These are phyloP conservation scores for Magnaporthiopsis incrustans DNA, from an alignment of 2,329 filamentous ascomycete species.

Conservation along the genomic window DNA sequence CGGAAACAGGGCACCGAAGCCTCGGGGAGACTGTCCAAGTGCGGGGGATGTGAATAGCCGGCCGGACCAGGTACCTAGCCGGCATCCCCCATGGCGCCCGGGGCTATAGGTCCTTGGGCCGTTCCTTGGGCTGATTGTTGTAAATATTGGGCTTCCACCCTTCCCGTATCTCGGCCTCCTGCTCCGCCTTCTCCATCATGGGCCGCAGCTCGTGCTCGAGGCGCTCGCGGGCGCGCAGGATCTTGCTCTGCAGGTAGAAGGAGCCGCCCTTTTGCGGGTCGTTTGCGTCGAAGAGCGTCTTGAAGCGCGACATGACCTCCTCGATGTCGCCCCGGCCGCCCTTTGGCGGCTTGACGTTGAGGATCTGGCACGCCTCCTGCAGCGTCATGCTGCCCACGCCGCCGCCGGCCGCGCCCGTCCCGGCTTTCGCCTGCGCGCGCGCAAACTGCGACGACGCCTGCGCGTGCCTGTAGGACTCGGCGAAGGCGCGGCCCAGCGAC, in stretches of 20 bases:
- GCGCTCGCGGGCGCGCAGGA: constrained; percentile 81
- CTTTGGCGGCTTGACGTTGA: constrained; percentile 87
- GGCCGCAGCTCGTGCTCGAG: constrained; percentile 81
- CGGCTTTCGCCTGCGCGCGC: constrained; percentile 58
- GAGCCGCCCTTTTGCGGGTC: constrained; percentile 93
- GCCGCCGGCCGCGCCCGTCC: constrained; percentile 38
- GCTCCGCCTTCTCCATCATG: constrained; percentile 59
- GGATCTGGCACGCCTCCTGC: constrained; percentile 93
- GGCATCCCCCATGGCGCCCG: not conserved
- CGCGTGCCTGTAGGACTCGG: constrained; percentile 93
- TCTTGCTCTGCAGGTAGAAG: constrained; percentile 97
- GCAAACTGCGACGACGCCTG: constrained; percentile 78
- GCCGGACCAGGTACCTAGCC: not conserved
- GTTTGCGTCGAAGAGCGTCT: constrained; percentile 89
- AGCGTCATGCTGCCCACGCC: constrained; percentile 78
- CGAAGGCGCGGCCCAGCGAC: constrained; percentile 86
- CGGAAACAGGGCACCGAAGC: not conserved
- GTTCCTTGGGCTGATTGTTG: constrained; percentile 58
- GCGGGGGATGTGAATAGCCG: no score
- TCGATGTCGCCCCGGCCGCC: constrained; percentile 66
- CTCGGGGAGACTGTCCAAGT: no score
- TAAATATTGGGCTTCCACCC: constrained; percentile 95
- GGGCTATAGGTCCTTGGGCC: not conserved
- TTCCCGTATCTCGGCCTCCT: constrained; percentile 71
- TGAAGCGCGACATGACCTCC: constrained; percentile 78